Evolutionary conservation across 2,329 filamentous ascomycete genomes (phyloP), one percentile per base, ranked within the genome.

Genomic region (Cladophialophora exuberans): DNA sequence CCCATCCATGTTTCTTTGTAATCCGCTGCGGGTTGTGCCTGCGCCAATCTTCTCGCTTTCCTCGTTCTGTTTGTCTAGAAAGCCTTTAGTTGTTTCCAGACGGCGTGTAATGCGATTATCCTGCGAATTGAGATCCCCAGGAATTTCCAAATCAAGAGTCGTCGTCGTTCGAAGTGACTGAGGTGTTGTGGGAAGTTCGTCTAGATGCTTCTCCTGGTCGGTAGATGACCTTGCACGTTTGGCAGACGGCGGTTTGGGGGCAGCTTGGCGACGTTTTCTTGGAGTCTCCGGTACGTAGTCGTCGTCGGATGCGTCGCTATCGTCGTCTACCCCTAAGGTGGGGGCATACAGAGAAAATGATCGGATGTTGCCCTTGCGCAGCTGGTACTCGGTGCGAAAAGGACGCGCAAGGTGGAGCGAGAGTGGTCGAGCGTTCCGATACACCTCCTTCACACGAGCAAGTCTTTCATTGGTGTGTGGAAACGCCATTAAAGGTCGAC

Each of bases 381-480:
- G 44, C 13, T 39, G 36, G 41, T 61, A 59, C 25, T 57, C 51
- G 15, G 48, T 42, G 31, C 55, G 51, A 6, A 61, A 38, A 28
- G 55, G 55, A 10, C 59, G 42, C 18, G 45, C 36, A 22, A 46
- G 22, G 11, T 45, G 52, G 9, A 6, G 4, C 5, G 41, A 13
- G 39, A 18, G 15, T 2, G 13, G 22, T 42, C 28, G 38, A 23
- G 53, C 54, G 9, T 55, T 43, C 5, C 48, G 49, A 26, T 55
- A 61, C 7, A 53, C 58, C 11, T 41, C 41, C 15, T 61, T 56
- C 6, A 53, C 60, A 45, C 55, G 38, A 26, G 49, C 31, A 33
- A 62, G 52, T n/a, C 55, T 44, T 11, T 17, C 28, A 18, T 59
- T 42, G 11, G 58, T 51, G 39, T 62, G 61, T 13, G 39, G 23